Percentiles rank a stretch among this genome's conserved stretches.
These are phyloP conservation scores for Seminavis robusta DNA, from an alignment of 108 stramenopile genomes.

Conservation along the genomic window DNA sequence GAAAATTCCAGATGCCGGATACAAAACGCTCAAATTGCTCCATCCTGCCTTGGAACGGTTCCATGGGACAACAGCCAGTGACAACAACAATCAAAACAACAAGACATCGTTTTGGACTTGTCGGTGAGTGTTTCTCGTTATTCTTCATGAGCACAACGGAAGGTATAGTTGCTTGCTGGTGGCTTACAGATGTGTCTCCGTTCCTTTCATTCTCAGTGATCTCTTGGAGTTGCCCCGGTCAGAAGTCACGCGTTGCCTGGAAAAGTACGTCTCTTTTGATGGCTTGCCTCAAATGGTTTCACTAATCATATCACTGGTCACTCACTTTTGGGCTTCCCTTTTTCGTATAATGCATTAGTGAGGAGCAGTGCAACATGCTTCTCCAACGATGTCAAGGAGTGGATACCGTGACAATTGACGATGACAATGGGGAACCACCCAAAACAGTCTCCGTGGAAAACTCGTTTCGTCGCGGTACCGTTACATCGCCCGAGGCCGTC, in stretches of 20 bases:
- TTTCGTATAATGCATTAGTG: no score
- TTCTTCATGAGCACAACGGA: background rate
- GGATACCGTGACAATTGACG: conserved; percentile 23
- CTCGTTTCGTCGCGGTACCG: conserved; percentile 48
- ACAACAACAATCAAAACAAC: background rate
- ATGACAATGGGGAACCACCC: conserved; percentile 45
- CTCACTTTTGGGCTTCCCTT: no score
- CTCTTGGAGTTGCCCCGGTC: no score
- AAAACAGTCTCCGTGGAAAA: conserved; percentile 61
- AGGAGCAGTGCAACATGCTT: no score
- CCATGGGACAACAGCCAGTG: no score
- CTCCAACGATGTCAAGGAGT: conserved; percentile 41
- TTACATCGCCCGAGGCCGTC: conserved; percentile 13
- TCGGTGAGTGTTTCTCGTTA: conserved; percentile 5
- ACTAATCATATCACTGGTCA: no score
- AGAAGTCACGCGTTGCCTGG: no score
- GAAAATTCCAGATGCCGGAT: conserved; percentile 36
- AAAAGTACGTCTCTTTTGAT: no score
- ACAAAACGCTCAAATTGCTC: conserved; percentile 21
- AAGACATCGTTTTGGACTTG: conserved; percentile 27
- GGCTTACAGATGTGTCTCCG: no score
- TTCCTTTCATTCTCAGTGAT: no score
- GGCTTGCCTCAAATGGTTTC: no score
- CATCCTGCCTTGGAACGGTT: conserved; percentile 14
- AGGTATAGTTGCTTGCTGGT: no score